Evolutionary conservation across 1,284 basidiomycete species (phyloP), one percentile per base, ranked within the genome.

Genomic region (Albatrellus sp.): DNA sequence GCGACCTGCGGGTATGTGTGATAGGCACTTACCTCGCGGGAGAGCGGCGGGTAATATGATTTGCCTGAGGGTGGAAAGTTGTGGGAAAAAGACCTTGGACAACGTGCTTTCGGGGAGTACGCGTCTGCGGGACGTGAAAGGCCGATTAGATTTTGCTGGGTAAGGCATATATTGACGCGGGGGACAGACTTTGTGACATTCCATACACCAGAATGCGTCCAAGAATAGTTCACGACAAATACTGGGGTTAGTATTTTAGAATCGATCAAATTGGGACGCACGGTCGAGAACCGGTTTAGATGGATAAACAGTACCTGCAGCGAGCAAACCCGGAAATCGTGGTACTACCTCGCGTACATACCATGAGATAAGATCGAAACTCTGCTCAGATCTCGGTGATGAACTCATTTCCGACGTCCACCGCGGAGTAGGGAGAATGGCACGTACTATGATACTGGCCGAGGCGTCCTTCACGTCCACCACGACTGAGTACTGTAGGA

Each of bases 201-300:
- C 87, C 88, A 92, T 49, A 87, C 65, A 13, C 84, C 79, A 1
- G 77, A 72, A 60, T 90, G 82, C 13, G 80, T 63, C 88, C 88
- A 92, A 8, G 82, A 80, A 56, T 83, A 87, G 61, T 91, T 89
- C 32, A 90, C 65, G 42, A 90, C 64, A 55, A 86, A 85, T 24
- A 83, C 83, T 75, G 59, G 45, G 45, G 31, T 31, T 40, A 34
- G 38, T 24, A 20, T 44, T 34, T 45, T 40, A 19, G 31, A 32
- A 33, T 30, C 41, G 44, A 37, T 19, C 11, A 40, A 20, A 12
- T 17, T 20, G 20, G 13, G 11, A 29, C 13, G 29, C 12, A n/a
- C 31, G 29, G 8, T n/a, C 28, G 28, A 40, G 28, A 40, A 40
- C 20, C 12, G 13, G 36, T 24, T 16, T 31, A 35, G 19, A 35